phyloP scores from a whole-genome alignment of 2,329 filamentous ascomycete genomes.

The Pyrenophora teres region DNA sequence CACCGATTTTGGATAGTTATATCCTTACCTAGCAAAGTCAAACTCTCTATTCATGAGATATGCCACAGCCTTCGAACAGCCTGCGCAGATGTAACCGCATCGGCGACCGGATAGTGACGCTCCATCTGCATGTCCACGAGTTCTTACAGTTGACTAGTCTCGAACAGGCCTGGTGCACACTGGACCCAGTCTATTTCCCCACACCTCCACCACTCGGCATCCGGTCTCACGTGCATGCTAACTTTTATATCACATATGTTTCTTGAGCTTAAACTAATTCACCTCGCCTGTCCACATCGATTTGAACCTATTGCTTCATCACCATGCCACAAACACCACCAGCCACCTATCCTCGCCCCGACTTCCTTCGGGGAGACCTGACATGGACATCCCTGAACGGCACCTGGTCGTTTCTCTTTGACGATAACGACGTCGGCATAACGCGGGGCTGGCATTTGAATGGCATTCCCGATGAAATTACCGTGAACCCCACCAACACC shows the following conservation, averaged over 20 bases:
- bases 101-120: neutral
- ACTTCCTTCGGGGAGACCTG: conserved; percentile 62
- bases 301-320: neutral
- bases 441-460: conserved; percentile 58
- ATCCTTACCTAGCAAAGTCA: no score
- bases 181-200: neutral
- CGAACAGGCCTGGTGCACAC: no score
- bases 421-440: conserved; percentile 65
- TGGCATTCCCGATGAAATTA: conserved; percentile 55
- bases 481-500: conserved; percentile 25
- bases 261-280: neutral
- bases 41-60: no score
- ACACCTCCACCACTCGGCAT: conserved; percentile 14
- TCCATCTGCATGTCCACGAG: no score
- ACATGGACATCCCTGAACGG: conserved; percentile 67
- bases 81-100: no score
- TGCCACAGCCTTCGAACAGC: no score
- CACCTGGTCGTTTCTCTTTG: conserved; percentile 67
- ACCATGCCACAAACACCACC: conserved; percentile 7
- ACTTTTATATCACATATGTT: conserved; percentile 5
- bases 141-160: no score
- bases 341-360: conserved; percentile 64
- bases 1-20: neutral
- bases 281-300: neutral
- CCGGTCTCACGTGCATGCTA: conserved; percentile 14